These are phyloP conservation scores for Aspergillus sp. DNA, from an alignment of 2,329 filamentous ascomycete species.

Conservation along the genomic window DNA sequence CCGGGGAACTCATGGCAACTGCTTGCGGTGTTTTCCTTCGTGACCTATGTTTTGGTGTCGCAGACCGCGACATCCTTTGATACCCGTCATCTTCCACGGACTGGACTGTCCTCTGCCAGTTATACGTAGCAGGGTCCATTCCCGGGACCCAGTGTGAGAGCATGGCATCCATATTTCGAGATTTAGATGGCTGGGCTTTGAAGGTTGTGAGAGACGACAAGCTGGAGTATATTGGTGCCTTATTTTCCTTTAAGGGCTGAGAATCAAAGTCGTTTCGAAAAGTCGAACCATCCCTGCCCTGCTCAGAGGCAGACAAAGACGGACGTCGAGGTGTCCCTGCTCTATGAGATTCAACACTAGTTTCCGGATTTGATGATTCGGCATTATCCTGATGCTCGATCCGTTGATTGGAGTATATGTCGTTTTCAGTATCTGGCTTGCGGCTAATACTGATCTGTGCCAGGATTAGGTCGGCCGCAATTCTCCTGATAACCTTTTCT, in stretches of 20 bases:
- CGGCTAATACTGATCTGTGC: slow-evolving; percentile 22
- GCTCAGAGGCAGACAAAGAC: background rate
- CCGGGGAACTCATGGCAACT: slow-evolving; percentile 7
- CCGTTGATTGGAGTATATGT: background rate
- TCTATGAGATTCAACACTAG: background rate
- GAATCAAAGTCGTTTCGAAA: background rate
- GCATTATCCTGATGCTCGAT: background rate
- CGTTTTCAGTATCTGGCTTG: slow-evolving; percentile 1
- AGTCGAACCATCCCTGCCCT: background rate
- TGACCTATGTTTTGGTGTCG: slow-evolving; percentile 15
- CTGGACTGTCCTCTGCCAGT: slow-evolving; percentile 22
- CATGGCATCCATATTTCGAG: slow-evolving; percentile 19
- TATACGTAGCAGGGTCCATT: slow-evolving; percentile 25
- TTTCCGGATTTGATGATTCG: background rate
- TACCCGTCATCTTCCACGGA: slow-evolving; percentile 14
- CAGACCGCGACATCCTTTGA: slow-evolving; percentile 6
- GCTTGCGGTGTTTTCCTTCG: slow-evolving; percentile 21
- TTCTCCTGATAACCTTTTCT: slow-evolving; percentile 28
- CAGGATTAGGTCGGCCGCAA: slow-evolving; percentile 30
- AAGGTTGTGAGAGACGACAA: slow-evolving; percentile 26
- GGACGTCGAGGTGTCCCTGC: background rate
- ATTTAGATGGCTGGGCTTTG: slow-evolving; percentile 12
- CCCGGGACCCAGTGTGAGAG: slow-evolving; percentile 32
- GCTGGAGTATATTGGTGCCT: slow-evolving; percentile 8
- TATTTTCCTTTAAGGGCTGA: background rate